Base-by-base conservation (phyloP, 345 rosid species). In the Mangifera indica region DNA sequence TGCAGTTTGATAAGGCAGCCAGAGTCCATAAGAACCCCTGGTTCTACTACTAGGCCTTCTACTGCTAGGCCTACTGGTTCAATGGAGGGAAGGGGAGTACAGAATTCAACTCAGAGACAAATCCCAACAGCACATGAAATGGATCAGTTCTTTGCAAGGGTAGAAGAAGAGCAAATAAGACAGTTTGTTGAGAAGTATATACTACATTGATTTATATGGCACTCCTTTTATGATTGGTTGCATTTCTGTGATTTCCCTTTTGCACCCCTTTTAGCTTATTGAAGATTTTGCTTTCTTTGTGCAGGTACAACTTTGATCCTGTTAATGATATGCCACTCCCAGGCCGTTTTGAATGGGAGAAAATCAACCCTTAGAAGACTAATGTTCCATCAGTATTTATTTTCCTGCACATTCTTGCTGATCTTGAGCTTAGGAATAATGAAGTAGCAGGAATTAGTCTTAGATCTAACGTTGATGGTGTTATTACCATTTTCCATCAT, bases 241-340 rank as follows among this genome's bases (percentile, higher is more conserved):
- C n/a, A 18, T 40, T 68, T 59, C 26, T 3, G 7, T 40, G n/a
- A 9, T 48, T 51, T 37, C 54, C 34, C 20, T 2, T 48, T 60
- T 7, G 10, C n/a, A 24, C 37, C 32, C 14, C 7, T 4, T n/a
- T 37, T 6, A 63, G 62, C 76, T 76, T 65, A 71, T 60, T 46
- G 51, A 37, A n/a, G 32, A 29, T 29, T 29, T 29, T 29, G 32
- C 52, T 58, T 29, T 1, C 58, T 71, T 29, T 54, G 58, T 62
- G 78, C 92, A 95, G 99, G 91, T 95, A 92, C 84, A 95, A 92
- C 98, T 95, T 87, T 75, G 99, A 95, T 87, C 98, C 96, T 0
- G 84, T 88, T 82, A 86, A 79, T 14, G 99, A 95, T 63, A 88
- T 84, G 78, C 99, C 99, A 2, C 88, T 92, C 52, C 91, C 96